Conservation (phyloP, 129 eudicot species). For the Flaveria bidentis region DNA sequence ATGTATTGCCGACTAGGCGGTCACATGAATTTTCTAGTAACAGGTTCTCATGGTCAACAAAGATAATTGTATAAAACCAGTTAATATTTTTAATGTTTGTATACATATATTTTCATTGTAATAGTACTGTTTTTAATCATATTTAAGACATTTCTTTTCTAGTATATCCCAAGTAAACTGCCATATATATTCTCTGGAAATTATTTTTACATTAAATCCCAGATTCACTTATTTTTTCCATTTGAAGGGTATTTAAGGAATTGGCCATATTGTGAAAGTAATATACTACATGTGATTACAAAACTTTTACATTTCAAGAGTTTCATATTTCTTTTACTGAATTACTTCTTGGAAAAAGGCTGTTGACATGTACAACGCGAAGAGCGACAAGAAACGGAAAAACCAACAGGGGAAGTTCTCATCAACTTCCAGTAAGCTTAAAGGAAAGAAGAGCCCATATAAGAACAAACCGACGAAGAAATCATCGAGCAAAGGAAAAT, state of each 20-base stretch:
- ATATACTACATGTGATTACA: background rate
- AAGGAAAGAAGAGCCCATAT: conserved; percentile 61
- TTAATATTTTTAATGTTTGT: background rate
- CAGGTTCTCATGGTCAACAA: no score
- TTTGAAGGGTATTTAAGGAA: background rate
- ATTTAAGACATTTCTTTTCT: background rate
- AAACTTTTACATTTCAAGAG: background rate
- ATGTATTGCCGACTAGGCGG: no score
- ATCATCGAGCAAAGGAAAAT: conserved; percentile 59
- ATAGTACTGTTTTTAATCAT: background rate
- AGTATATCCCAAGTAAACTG: background rate
- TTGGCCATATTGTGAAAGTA: background rate
- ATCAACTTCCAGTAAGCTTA: conserved; percentile 59
- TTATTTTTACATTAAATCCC: background rate
- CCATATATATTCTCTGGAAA: background rate
- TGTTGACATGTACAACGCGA: conserved; percentile 82
- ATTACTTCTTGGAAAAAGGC: conserved; percentile 51
- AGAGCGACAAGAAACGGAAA: conserved; percentile 72
- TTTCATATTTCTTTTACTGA: background rate
- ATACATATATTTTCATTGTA: background rate
- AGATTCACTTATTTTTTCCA: background rate
- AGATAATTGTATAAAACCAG: background rate
- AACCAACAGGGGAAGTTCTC: conserved; percentile 55
- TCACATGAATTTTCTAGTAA: no score
- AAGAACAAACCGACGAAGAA: conserved; percentile 53